A percentile compares a stretch with the other conserved stretches of the same genome.
Evolutionary conservation across 352 stramenopile species (phyloP).

Genomic region (Phytophthora fragariaefolia): DNA sequence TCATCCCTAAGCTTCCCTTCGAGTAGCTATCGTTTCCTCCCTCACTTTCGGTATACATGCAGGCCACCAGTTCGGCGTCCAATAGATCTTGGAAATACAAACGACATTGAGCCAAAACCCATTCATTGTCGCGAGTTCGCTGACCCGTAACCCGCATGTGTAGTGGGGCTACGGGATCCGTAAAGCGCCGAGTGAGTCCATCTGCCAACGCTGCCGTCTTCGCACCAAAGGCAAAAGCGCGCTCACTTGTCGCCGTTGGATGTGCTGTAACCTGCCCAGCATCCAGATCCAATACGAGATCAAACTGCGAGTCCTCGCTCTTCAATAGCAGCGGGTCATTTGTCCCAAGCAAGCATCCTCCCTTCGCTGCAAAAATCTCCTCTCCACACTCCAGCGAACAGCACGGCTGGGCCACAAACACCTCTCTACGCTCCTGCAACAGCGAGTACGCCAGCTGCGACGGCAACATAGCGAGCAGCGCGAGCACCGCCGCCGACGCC

Average conservation of each 20-base stretch:
- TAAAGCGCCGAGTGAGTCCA: conserved; percentile 21
- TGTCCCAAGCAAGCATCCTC: conserved; percentile 63
- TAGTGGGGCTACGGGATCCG: conserved; percentile 29
- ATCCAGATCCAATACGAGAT: conserved; percentile 75
- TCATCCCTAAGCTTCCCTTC: conserved; percentile 2
- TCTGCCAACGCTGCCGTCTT: conserved; percentile 47
- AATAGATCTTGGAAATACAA: conserved; percentile 70
- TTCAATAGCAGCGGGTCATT: conserved; percentile 65
- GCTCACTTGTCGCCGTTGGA: conserved; percentile 55
- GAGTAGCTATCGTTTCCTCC: conserved; percentile 3
- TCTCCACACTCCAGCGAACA: conserved; percentile 37
- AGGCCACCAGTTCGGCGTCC: conserved; percentile 43
- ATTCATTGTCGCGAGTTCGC: conserved; percentile 54
- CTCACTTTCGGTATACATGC: conserved; percentile 20
- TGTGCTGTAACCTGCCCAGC: conserved; percentile 54
- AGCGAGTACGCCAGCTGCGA: conserved; percentile 38
- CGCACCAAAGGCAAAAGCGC: conserved; percentile 58
- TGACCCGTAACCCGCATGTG: conserved; percentile 29
- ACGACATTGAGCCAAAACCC: conserved; percentile 66
- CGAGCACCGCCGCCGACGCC: conserved; percentile 59
- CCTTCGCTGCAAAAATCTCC: conserved; percentile 36
- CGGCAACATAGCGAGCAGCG: conserved; percentile 61
- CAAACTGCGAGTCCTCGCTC: conserved; percentile 47
- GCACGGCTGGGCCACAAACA: conserved; percentile 62
- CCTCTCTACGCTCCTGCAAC: conserved; percentile 31